These are phyloP conservation scores for Dipodascus albidus DNA, from an alignment of 805 yeast genomes.

Conservation along the genomic window DNA sequence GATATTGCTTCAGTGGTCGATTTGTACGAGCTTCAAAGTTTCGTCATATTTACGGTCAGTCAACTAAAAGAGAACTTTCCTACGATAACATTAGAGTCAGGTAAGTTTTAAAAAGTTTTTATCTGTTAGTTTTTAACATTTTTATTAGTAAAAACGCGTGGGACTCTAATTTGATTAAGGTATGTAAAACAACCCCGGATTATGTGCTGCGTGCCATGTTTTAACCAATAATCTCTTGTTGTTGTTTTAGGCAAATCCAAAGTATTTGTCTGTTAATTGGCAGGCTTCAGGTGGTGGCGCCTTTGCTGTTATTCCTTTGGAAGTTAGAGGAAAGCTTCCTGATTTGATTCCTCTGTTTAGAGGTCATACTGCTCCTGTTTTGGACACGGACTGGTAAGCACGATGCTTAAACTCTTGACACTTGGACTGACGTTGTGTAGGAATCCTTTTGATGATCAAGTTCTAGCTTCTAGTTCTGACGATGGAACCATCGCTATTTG, in stretches of 20 bases:
- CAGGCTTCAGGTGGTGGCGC: constrained; percentile 97
- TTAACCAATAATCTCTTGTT: neutral
- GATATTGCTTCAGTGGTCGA: constrained; percentile 35
- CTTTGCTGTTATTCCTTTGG: constrained; percentile 81
- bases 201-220: neutral
- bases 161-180: constrained; percentile 82
- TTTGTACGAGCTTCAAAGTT: constrained; percentile 95
- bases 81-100: constrained; percentile 48
- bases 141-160: constrained; percentile 75
- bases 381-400: constrained; percentile 75
- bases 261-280: constrained; percentile 81
- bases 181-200: constrained; percentile 10
- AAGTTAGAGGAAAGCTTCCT: constrained; percentile 84
- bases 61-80: constrained; percentile 57
- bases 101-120: too few species aligned
- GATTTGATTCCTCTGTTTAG: constrained; percentile 88
- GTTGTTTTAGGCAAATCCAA: constrained; percentile 52
- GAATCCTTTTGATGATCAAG: constrained; percentile 73
- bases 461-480: constrained; percentile 70
- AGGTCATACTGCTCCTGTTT: constrained; percentile 90
- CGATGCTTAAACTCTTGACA: neutral
- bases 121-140: neutral
- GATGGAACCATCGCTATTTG: constrained; percentile 78
- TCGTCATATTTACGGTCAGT: constrained; percentile 93
- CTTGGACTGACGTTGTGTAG: neutral